A percentile compares a stretch with the other conserved stretches of the same genome.
phyloP scores from a whole-genome alignment of 2,329 filamentous ascomycete genomes.

The Nothophaeocryptopus gaeumannii region DNA sequence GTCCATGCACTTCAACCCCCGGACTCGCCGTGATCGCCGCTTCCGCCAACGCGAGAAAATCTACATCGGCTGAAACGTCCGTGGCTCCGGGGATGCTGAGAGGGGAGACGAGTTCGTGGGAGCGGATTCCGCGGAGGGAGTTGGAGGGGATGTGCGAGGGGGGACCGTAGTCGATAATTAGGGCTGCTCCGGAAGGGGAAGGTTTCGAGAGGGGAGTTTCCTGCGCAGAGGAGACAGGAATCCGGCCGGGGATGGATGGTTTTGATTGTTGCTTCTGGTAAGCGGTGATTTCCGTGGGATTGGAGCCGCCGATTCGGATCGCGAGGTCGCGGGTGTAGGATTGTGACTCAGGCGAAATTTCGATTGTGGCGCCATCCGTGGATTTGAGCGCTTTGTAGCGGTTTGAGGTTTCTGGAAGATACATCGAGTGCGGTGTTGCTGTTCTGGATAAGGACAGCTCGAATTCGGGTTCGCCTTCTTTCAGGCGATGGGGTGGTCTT shows the following conservation, averaged over 20 bases:
- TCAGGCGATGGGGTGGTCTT: slow-evolving; percentile 53
- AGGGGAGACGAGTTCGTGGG: slow-evolving; percentile 73
- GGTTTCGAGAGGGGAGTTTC: slow-evolving; percentile 50
- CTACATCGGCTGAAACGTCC: slow-evolving; percentile 88
- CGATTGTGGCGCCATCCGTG: slow-evolving; percentile 68
- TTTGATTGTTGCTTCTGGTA: slow-evolving; percentile 20
- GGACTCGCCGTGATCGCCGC: slow-evolving; percentile 71
- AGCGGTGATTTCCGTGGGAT: slow-evolving; percentile 26
- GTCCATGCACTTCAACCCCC: slow-evolving; percentile 87
- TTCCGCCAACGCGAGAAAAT: slow-evolving; percentile 85
- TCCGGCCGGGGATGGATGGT: slow-evolving; percentile 21
- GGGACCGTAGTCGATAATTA: slow-evolving; percentile 96
- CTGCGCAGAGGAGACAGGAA: slow-evolving; percentile 29
- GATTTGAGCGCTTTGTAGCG: slow-evolving; percentile 75
- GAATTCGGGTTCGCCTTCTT: slow-evolving; percentile 67
- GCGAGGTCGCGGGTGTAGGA: slow-evolving; percentile 81
- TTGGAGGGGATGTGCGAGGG: slow-evolving; percentile 75
- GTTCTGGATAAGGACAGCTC: slow-evolving; percentile 74
- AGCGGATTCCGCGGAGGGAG: slow-evolving; percentile 82
- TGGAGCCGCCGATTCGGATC: slow-evolving; percentile 70
- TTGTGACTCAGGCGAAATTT: slow-evolving; percentile 84
- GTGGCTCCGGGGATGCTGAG: slow-evolving; percentile 77
- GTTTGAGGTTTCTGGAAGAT: slow-evolving; percentile 76
- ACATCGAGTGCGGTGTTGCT: slow-evolving; percentile 76
- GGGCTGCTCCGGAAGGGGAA: slow-evolving; percentile 72